Base-by-base conservation (phyloP, 208 protist species). In the Crithidia fasciculata region DNA sequence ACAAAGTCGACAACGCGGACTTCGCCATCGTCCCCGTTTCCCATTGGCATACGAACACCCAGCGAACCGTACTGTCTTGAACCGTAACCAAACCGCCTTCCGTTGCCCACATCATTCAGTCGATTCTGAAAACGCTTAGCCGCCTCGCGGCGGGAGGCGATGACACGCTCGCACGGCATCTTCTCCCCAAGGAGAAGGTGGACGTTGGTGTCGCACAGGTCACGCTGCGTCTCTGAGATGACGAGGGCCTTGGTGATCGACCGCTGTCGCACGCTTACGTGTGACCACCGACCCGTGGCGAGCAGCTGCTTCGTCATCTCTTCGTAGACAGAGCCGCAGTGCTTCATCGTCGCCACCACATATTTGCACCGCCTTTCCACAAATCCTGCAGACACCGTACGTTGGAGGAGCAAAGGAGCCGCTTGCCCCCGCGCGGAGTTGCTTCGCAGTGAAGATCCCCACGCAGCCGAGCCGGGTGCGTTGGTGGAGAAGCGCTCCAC, bases 161-260 rank as follows among this genome's bases (percentile, higher is more conserved):
- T 76, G 67, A 93, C 65, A 19, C 69, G 64, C 69, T 95, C 87
- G 54, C 77, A 82, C 37, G 86, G 74, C 45, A 84, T 73, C 62
- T 95, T 95, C 60, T 95, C 87, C 0, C 87, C 87, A 4, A 95
- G 69, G 16, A 95, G 72, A 37, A 95, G 72, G 43, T 87, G 89
- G 47, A 89, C 61, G 47, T 83, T 83, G 15, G 78, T 80, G 15
- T 85, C 78, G 19, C 44, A 78, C 16, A 83, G 58, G 19, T 84
- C 66, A 50, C 69, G 66, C 56, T 83, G 56, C 9, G 62, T 77
- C 43, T 78, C 60, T 28, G 69, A 59, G 8, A 85, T 65, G 64
- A 78, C 63, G 10, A 95, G 73, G 39, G 74, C 70, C 70, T 80
- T 87, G 13, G 60, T 84, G 37, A 80, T 56, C 19, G 68, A 63